phyloP scores from a whole-genome alignment of 202 grass and related monocot genomes.

The Hordeum pubiflorum region DNA sequence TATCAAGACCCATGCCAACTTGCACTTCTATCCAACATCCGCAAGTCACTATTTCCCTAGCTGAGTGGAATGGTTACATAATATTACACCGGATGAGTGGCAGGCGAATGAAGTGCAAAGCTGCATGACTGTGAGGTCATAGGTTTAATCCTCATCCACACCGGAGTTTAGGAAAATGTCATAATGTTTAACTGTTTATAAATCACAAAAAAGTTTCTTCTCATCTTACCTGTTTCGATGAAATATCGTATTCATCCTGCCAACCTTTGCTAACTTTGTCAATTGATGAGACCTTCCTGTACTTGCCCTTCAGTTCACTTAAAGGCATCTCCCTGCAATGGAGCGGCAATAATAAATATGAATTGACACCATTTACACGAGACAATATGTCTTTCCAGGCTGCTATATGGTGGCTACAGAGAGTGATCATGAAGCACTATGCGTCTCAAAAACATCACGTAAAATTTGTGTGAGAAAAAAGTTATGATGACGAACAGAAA shows the following conservation, averaged over 20 bases:
- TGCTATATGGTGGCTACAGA: background rate
- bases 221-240: slow-evolving; percentile 74
- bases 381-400: slow-evolving; percentile 5
- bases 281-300: slow-evolving; percentile 81
- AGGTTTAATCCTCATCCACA: background rate
- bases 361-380: background rate
- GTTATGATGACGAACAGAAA: slow-evolving; percentile 16
- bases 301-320: slow-evolving; percentile 84
- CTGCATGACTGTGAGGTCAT: background rate
- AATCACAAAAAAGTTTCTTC: background rate
- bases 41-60: slow-evolving; percentile 14
- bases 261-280: slow-evolving; percentile 83
- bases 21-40: background rate
- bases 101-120: background rate
- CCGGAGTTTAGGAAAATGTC: background rate
- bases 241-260: slow-evolving; percentile 80
- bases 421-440: slow-evolving; percentile 21
- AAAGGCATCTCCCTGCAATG: slow-evolving; percentile 76
- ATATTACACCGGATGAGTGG: background rate
- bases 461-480: background rate
- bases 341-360: background rate
- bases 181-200: background rate
- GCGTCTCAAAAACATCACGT: background rate
- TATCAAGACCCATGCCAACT: background rate
- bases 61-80: background rate